Evolutionary conservation across 2,329 filamentous ascomycete species (phyloP).

Genomic region (Cladosporium halotolerans): DNA sequence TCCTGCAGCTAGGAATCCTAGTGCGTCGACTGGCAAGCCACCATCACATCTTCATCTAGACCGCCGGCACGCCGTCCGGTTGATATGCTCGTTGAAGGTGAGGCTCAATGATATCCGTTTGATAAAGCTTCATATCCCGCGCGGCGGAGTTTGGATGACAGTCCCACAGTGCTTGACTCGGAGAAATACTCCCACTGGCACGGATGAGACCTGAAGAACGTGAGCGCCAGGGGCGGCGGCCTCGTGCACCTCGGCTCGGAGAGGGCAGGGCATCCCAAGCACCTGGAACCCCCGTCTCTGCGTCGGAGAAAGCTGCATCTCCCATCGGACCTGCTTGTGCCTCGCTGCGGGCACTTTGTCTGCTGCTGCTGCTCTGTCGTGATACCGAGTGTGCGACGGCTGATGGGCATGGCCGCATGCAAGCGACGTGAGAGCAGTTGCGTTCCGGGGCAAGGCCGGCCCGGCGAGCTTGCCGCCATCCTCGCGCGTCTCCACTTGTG

Average conservation of each 20-base stretch:
- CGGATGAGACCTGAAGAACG: neutral
- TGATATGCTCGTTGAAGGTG: neutral
- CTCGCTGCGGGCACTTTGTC: neutral
- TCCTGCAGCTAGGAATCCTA: slow-evolving; percentile 11
- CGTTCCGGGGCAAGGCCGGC: slow-evolving; percentile 7
- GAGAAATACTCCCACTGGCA: neutral
- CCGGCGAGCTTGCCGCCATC: neutral
- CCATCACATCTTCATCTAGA: slow-evolving; percentile 11
- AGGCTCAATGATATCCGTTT: neutral
- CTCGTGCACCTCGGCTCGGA: too few relatives aligned
- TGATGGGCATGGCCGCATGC: slow-evolving; percentile 9
- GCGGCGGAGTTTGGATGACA: neutral
- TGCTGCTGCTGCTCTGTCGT: slow-evolving; percentile 1
- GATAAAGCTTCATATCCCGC: slow-evolving; percentile 6
- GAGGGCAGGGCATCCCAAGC: neutral
- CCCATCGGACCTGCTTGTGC: neutral
- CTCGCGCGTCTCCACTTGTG: neutral
- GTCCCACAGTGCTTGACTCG: neutral
- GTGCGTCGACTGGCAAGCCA: slow-evolving; percentile 4
- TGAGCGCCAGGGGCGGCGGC: neutral
- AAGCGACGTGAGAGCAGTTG: slow-evolving; percentile 5
- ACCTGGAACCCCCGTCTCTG: slow-evolving; percentile 6
- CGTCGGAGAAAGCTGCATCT: neutral
- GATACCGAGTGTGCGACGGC: slow-evolving; percentile 2
- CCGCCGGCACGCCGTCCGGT: neutral